These are phyloP conservation scores for Salvia sclarea DNA, from an alignment of 305 asterid genomes.

Conservation along the genomic window DNA sequence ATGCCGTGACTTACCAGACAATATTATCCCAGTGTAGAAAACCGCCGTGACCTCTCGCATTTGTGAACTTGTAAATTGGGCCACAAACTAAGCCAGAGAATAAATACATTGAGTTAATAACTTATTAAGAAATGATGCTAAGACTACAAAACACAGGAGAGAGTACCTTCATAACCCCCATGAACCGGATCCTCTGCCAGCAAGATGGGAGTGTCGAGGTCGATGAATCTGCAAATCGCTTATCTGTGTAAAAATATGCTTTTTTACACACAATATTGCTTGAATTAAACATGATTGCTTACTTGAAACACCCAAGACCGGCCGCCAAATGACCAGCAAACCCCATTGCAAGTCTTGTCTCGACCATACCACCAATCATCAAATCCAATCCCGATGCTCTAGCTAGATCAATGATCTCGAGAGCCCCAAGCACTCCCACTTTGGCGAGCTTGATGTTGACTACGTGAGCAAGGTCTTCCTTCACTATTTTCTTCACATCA, in stretches of 20 bases:
- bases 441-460: conserved; percentile 88
- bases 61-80: conserved; percentile 72
- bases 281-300: conserved; percentile 34
- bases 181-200: conserved; percentile 85
- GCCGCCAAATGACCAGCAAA: conserved; percentile 93
- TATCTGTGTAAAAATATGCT: neutral
- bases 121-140: neutral
- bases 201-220: conserved; percentile 85
- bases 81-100: conserved; percentile 58
- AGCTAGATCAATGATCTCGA: conserved; percentile 69
- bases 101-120: conserved; percentile 27
- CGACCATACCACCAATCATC: conserved; percentile 98
- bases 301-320: conserved; percentile 94
- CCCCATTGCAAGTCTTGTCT: conserved; percentile 92
- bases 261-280: neutral
- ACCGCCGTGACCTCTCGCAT: conserved; percentile 89
- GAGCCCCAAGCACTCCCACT: conserved; percentile 83
- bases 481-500: conserved; percentile 70
- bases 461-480: conserved; percentile 73
- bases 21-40: conserved; percentile 71
- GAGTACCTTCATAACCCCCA: conserved; percentile 81
- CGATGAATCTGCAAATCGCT: conserved; percentile 63
- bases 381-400: conserved; percentile 64
- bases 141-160: neutral
- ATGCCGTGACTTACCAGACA: conserved; percentile 54